Evolutionary conservation across 208 protist species (phyloP).

Genomic region (Trypanosoma brucei): DNA sequence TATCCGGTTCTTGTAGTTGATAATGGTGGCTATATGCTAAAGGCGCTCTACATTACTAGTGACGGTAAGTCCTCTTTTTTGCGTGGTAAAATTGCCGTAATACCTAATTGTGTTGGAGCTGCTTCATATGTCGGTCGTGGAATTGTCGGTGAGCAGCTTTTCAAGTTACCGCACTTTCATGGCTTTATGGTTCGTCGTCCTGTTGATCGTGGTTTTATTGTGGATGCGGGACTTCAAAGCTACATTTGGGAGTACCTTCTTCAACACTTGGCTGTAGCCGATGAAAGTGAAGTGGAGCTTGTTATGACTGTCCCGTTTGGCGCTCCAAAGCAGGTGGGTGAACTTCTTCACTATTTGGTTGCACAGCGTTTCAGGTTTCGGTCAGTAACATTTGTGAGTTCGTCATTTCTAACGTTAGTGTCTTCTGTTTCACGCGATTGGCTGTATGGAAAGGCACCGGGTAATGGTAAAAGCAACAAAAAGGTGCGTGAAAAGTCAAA

Average conservation of each 20-base stretch:
- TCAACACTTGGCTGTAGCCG: constrained; percentile 58
- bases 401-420: constrained; percentile 51
- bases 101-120: constrained; percentile 75
- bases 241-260: constrained; percentile 76
- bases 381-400: constrained; percentile 66
- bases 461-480: background rate
- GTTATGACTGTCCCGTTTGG: constrained; percentile 68
- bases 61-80: background rate
- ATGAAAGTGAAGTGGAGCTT: constrained; percentile 56
- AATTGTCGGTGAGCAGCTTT: constrained; percentile 63
- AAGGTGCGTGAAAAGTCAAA: background rate
- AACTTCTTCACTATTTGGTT: constrained; percentile 47
- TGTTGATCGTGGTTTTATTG: constrained; percentile 67
- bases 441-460: constrained; percentile 1
- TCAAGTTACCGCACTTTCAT: constrained; percentile 70
- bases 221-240: constrained; percentile 64
- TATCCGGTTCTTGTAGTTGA: constrained; percentile 61
- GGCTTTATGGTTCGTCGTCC: constrained; percentile 74
- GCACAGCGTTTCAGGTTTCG: constrained; percentile 57
- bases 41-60: constrained; percentile 58
- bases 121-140: constrained; percentile 54
- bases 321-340: constrained; percentile 45
- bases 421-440: constrained; percentile 16
- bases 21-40: constrained; percentile 74
- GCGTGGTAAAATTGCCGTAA: constrained; percentile 13